Conservation (phyloP, 176 grass and related monocot species). For the Avena insularis region DNA sequence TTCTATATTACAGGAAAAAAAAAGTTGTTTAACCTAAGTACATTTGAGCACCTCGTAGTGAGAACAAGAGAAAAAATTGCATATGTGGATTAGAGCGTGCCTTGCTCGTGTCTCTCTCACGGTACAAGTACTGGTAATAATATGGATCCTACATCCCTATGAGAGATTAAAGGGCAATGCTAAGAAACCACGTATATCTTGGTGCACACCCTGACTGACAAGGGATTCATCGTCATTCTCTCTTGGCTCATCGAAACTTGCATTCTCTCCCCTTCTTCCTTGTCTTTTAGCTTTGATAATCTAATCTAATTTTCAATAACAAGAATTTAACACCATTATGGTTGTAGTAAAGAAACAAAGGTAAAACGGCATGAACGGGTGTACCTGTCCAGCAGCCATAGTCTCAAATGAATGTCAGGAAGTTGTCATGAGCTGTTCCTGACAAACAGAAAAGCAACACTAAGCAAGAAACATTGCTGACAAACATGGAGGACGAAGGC, state of each 20-base stretch:
- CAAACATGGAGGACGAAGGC: too few relatives aligned
- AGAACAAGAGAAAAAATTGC: neutral
- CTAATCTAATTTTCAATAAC: too few relatives aligned
- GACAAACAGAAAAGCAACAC: too few relatives aligned
- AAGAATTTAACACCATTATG: too few relatives aligned
- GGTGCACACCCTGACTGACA: neutral
- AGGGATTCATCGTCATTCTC: neutral
- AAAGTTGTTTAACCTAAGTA: neutral
- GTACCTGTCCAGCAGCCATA: too few relatives aligned
- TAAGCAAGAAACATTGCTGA: too few relatives aligned
- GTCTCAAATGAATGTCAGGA: too few relatives aligned
- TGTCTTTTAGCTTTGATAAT: neutral
- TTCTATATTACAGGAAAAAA: neutral
- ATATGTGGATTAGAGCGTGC: neutral
- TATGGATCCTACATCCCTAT: neutral
- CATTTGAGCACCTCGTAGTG: neutral
- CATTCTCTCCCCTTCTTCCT: neutral
- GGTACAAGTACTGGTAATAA: neutral
- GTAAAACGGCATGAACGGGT: too few relatives aligned
- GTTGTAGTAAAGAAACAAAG: too few relatives aligned
- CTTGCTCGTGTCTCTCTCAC: neutral
- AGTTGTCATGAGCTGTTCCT: too few relatives aligned
- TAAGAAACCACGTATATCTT: neutral
- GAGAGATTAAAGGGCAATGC: neutral
- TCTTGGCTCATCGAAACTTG: neutral